Base-by-base conservation (phyloP, 164 flowering plant species). In the Cinnamomum chago region DNA sequence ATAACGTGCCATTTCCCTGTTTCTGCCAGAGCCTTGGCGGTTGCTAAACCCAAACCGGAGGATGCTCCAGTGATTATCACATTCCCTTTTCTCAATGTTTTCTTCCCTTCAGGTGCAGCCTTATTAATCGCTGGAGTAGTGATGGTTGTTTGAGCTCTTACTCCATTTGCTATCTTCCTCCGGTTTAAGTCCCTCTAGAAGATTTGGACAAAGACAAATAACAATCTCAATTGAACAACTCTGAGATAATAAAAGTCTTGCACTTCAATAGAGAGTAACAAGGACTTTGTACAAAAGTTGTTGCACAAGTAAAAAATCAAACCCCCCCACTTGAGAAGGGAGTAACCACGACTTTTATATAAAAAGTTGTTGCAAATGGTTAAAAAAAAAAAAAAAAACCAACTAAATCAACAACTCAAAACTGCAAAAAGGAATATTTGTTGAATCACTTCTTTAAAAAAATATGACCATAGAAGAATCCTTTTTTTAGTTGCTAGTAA, bases 1-100 rank as follows among this genome's bases (percentile, higher is more conserved):
- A 86, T 89, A 10, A 95, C 81, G 15, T 95, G 88, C 98, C 98
- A 95, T 79, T 95, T 90, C 60, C 96, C 99, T 13, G 92, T 83
- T 50, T 90, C 95, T 3, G 94, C 93, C 22, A 93, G 79, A 17
- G 97, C 88, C 79, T 93, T 95, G 10, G 99, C 95, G 11, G 98
- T 85, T 74, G 99, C 99, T 28, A 95, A 85, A 28, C 99, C 99
- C 50, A 95, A 73, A 23, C 99, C 99, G 0, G 99, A 95, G 24
- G 99, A 95, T 55, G 99, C 97, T 50, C 99, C 98, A 2, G 99
- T 95, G 71, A 95, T 74, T 15, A 95, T 65, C 12, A 87, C 97
- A 79, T 73, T 86, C 51, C 99, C 98, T 72, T 93, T 88, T 76
- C 98, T 87, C 7, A 95, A 82, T 5, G 98, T 95, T 76, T 95